Base-by-base conservation (phyloP, 345 rosid species). In the Litchi chinensis region DNA sequence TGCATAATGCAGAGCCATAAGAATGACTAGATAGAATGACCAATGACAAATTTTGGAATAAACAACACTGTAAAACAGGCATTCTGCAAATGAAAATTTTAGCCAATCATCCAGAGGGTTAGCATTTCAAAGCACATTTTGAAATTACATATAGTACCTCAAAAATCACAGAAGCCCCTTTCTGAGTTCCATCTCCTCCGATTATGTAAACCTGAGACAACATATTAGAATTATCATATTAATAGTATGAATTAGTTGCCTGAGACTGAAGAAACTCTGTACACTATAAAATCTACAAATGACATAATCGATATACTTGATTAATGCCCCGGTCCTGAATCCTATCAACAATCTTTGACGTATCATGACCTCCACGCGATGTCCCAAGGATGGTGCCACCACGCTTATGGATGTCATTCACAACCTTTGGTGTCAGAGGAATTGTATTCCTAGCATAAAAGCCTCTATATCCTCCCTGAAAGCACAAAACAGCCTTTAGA, bases 181-280 rank as follows among this genome's bases (percentile, higher is more conserved):
- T 88, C 68, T 92, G 98, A 52, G 98, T 95, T 80, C 98, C 98
- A 82, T 95, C 95, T 67, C 98, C 98, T 12, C 95, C 98, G n/a
- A 93, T 92, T 70, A 93, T 88, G 65, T 90, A 95, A 73, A 93
- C 97, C 91, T 90, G 80, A 71, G 80, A 71, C 21, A 67, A n/a
- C 12, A 67, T 5, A 15, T 67, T 10, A 40, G 48, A 50, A 48
- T 65, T 52, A 43, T 52, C 4, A 41, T 48, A 16, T 28, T 22
- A 22, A 74, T 46, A 10, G 5, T 11, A 46, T 46, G 52, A 7
- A 8, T 46, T 46, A 11, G 10, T 11, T 1, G 52, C 52, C 52
- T 46, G 10, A 46, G 3, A 44, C 8, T 16, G 40, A 26, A 13
- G 4, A 43, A 46, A 76, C 19, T 62, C n/a, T 37, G 0, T 46